These are phyloP conservation scores for Acrodontium crateriforme DNA, from an alignment of 2,329 filamentous ascomycete species.

Conservation along the genomic window DNA sequence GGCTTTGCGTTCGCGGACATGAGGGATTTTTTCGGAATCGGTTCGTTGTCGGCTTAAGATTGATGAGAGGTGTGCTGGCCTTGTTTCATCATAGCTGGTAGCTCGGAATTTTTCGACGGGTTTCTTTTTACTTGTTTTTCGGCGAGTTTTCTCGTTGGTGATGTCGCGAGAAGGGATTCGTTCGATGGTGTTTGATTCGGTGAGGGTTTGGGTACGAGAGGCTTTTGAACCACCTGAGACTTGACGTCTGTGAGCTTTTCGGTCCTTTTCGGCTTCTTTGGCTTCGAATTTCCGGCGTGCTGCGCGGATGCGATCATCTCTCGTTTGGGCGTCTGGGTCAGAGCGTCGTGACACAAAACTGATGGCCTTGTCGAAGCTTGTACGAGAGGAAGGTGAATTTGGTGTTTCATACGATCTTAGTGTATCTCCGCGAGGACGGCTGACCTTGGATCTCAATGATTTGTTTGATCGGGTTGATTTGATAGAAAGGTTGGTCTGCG, in stretches of 20 bases:
- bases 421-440: conserved; percentile 36
- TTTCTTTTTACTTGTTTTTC: too few relatives aligned
- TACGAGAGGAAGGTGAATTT: conserved; percentile 39
- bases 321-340: conserved; percentile 39
- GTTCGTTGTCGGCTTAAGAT: too few relatives aligned
- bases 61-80: conserved; percentile 11
- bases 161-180: too few relatives aligned
- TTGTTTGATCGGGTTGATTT: conserved; percentile 25
- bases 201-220: too few relatives aligned
- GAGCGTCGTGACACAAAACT: conserved; percentile 30
- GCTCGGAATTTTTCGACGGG: conserved; percentile 9
- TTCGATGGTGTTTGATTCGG: too few relatives aligned
- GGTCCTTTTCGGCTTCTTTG: conserved; percentile 43
- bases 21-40: too few relatives aligned
- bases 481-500: conserved; percentile 39
- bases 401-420: too few relatives aligned
- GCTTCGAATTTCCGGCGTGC: conserved; percentile 44
- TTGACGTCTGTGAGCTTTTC: too few relatives aligned
- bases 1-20: conserved; percentile 23
- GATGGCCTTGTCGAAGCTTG: conserved; percentile 43
- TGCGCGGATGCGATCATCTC: conserved; percentile 42
- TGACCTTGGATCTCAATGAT: conserved; percentile 10
- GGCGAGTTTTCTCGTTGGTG: too few relatives aligned
- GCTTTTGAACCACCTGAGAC: too few relatives aligned
- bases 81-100: conserved; percentile 14